Conservation (phyloP, 2,329 filamentous ascomycete genomes). For the Claviceps sp. region DNA sequence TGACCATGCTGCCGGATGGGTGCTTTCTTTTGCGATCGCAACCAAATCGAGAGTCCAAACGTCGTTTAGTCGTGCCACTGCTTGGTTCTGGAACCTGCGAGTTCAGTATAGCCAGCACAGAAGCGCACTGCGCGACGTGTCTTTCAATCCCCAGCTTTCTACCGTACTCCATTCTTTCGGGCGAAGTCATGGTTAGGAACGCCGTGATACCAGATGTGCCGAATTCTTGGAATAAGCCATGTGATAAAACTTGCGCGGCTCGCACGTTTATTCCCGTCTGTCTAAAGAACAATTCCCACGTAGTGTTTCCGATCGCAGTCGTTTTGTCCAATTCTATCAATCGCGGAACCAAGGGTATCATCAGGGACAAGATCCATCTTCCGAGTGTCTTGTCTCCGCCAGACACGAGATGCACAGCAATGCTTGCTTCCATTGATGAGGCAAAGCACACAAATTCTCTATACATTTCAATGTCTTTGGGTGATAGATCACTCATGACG, state of each 20-base stretch:
- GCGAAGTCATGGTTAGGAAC: slow-evolving; percentile 18
- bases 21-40: too few species aligned
- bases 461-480: slow-evolving; percentile 31
- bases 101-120: background rate
- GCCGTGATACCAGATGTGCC: slow-evolving; percentile 15
- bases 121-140: slow-evolving; percentile 6
- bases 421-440: slow-evolving; percentile 22
- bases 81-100: background rate
- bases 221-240: slow-evolving; percentile 13
- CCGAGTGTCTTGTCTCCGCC: slow-evolving; percentile 37
- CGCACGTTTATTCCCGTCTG: slow-evolving; percentile 23
- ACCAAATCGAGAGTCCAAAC: too few species aligned
- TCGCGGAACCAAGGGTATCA: slow-evolving; percentile 30
- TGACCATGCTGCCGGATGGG: background rate
- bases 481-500: slow-evolving; percentile 21
- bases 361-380: slow-evolving; percentile 39
- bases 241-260: slow-evolving; percentile 21
- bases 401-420: slow-evolving; percentile 32
- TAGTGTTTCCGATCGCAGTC: slow-evolving; percentile 26
- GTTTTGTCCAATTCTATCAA: slow-evolving; percentile 17
- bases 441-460: slow-evolving; percentile 38
- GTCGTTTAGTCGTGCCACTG: too few species aligned
- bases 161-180: slow-evolving; percentile 13
- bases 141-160: slow-evolving; percentile 15
- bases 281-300: slow-evolving; percentile 25